These are phyloP conservation scores for Botryotinia calthae DNA, from an alignment of 2,329 filamentous ascomycete genomes.

Conservation along the genomic window DNA sequence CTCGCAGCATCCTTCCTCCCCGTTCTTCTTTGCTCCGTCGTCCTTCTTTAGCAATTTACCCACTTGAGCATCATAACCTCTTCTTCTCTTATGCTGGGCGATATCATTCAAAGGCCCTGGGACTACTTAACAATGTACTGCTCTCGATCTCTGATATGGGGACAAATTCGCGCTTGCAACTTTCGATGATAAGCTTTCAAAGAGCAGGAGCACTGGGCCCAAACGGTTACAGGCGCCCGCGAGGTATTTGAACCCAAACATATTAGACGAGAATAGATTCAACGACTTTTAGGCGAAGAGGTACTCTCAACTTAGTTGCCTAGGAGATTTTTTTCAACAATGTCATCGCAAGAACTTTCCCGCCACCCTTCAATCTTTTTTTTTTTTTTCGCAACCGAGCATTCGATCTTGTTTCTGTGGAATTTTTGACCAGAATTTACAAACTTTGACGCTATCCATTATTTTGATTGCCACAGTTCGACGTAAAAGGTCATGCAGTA, in stretches of 20 bases:
- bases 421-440: too few relatives aligned
- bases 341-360: not conserved
- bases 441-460: too few relatives aligned
- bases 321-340: not conserved
- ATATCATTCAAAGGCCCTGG: not conserved
- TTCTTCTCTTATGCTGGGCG: not conserved
- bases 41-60: too few relatives aligned
- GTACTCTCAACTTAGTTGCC: not conserved
- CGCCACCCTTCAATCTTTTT: not conserved
- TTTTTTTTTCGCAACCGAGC: too few relatives aligned
- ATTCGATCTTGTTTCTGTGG: too few relatives aligned
- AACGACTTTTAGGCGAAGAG: not conserved
- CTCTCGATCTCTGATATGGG: not conserved
- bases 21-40: not conserved
- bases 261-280: not conserved
- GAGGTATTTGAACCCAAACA: not conserved
- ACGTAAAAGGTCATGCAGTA: not conserved
- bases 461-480: too few relatives aligned
- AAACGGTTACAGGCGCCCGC: not conserved
- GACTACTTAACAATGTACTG: not conserved
- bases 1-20: not conserved
- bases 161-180: not conserved
- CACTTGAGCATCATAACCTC: not conserved
- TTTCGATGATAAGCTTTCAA: not conserved
- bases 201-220: too few relatives aligned